Base-by-base conservation (phyloP, 2,329 filamentous ascomycete genomes). In the Pestalotiopsis sp. region DNA sequence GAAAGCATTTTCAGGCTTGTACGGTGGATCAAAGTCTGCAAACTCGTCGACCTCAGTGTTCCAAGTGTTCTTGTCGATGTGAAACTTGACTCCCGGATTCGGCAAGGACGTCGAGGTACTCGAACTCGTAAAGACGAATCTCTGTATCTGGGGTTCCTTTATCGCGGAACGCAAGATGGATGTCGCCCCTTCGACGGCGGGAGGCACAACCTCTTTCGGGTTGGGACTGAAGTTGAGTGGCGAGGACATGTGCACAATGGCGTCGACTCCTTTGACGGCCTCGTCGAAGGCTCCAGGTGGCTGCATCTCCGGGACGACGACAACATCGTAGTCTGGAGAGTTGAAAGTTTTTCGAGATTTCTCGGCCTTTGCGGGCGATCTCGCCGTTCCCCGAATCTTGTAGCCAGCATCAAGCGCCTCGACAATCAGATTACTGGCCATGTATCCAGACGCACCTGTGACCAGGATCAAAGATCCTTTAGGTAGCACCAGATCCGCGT, bases 181-280 rank as follows among this genome's bases (percentile, higher is more conserved):
- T 4, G 77, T 72, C 0, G 78, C 76, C 5, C 80, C 80, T 0
- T 73, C 70, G 5, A 84, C 74, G 0, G 79, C 81, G 0, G 77
- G 76, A 0, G 81, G 77, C 20, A 88, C 83, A 9, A 85, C 81
- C 0, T 78, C 72, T 13, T 84, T 76, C 1, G 84, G 82, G 17
- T 86, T 76, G 0, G 79, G 73, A 4, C 76, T 76, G 61, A 83
- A 81, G 0, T 75, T 77, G 1, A 83, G 69, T 20, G 82, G 78
- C 17, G 81, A 80, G 0, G 85, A 85, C 11, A 84, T 77, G 69
- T 87, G 85, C 17, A 82, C 77, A 63, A 87, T 78, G 4, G 81
- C 83, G 1, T 79, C 75, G 23, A 79, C 78, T n/a, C 80, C 83
- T 68, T 81, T 79, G 68, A 82, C 71, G 4, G 78, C 81, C 17